Conservation (phyloP, 176 grass and related monocot genomes). For the Poa pratensis region DNA sequence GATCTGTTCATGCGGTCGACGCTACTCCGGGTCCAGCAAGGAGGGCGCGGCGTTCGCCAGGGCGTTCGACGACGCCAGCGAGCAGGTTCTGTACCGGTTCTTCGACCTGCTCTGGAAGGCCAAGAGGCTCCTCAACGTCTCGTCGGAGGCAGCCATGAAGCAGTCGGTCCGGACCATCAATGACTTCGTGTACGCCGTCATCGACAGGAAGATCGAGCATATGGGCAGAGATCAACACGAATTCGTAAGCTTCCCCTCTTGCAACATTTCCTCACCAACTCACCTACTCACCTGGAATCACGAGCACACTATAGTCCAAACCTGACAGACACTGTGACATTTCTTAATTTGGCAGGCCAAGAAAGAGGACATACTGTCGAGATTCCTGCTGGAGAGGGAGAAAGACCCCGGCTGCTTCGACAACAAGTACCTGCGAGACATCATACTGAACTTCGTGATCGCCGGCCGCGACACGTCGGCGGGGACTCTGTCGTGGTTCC, state of each 20-base stretch:
- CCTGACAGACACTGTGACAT: background rate
- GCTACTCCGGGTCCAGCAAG: constrained; percentile 42
- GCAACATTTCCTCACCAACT: background rate
- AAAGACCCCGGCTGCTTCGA: constrained; percentile 41
- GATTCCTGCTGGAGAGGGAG: constrained; percentile 65
- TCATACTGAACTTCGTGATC: constrained; percentile 72
- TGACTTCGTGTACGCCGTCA: constrained; percentile 61
- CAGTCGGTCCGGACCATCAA: constrained; percentile 56
- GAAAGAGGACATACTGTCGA: constrained; percentile 78
- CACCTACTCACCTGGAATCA: background rate
- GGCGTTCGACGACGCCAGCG: constrained; percentile 76
- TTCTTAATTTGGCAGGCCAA: constrained; percentile 38
- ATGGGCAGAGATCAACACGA: constrained; percentile 47
- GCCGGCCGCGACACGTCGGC: constrained; percentile 72
- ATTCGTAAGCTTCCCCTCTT: constrained; percentile 43
- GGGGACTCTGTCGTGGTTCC: constrained; percentile 63
- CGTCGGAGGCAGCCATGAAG: constrained; percentile 73
- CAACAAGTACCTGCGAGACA: constrained; percentile 67
- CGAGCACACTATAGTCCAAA: background rate
- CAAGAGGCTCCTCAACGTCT: constrained; percentile 63
- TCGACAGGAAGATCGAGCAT: constrained; percentile 53
- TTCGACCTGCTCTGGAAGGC: constrained; percentile 70
- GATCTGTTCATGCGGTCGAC: constrained; percentile 72
- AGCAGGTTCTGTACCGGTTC: constrained; percentile 53
- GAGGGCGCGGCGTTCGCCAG: constrained; percentile 55